Evolutionary conservation across 192 early-diverging fungal species (phyloP), one percentile per base, ranked within the genome.

Genomic region (Coemansia nantahalensis): DNA sequence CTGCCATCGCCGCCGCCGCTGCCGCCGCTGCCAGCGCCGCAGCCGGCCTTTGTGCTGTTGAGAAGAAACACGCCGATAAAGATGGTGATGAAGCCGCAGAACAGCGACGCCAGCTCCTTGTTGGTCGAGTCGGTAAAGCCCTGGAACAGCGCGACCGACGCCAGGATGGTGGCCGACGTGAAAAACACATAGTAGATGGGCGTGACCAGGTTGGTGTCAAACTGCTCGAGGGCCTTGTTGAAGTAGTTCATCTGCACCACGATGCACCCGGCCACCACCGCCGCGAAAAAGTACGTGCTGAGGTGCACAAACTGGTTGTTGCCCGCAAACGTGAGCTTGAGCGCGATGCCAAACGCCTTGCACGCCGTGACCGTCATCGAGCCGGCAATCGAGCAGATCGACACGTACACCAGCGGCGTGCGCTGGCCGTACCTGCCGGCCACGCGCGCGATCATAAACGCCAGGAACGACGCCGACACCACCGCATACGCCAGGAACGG

Each of bases 181-280:
- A 97, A 97, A 51, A 90, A 88, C 16, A 97, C 94, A 56, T 90
- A 97, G 80, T 97, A 97, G 54, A 97, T 89, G 45, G 88, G 84
- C 54, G 83, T 90, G 33, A 91, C 89, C 21, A 91, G 65, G 61
- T 94, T 94, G 41, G 95, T 95, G 19, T 88, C 89, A 63, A 94
- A 97, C 51, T 86, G 72, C 56, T 91, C 92, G 24, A 97, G 73
- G 16, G 95, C 92, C 78, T 95, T 97, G 80, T 97, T 97, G 53
- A 97, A 93, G 70, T 95, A 97, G 70, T 97, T 97, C 85, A 95
- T 90, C 78, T 97, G 95, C 26, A 88, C 86, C n/a, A 95, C 72
- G 46, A 92, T 93, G 61, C 89, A 93, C 4, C 86, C 65, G 4
- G 69, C 71, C 21, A 93, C 90, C 21, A 90, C 81, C 26, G 86